Conservation (phyloP, 192 early-diverging fungal species). For the Paraglomus occultum region DNA sequence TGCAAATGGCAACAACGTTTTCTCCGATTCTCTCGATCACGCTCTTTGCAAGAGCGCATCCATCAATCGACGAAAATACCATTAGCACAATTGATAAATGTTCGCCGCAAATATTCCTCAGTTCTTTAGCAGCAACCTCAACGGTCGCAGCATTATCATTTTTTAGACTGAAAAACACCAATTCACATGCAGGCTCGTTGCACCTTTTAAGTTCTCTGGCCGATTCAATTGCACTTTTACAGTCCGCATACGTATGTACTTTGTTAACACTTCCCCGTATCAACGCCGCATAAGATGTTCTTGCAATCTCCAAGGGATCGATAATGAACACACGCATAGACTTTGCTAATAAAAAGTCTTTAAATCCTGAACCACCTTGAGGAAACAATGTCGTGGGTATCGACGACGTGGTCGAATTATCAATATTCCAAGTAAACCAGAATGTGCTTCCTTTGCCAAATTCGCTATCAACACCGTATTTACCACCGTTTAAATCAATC, state of each 20-base stretch:
- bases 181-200: not conserved
- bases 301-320: conserved; percentile 27
- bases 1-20: conserved; percentile 19
- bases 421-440: conserved; percentile 51
- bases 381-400: conserved; percentile 21
- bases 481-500: conserved; percentile 65
- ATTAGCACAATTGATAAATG: conserved; percentile 32
- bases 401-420: not conserved
- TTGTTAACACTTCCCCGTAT: conserved; percentile 25
- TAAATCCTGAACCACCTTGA: not conserved
- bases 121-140: conserved; percentile 27
- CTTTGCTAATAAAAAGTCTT: not conserved
- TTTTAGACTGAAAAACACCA: conserved; percentile 33
- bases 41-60: conserved; percentile 35
- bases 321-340: conserved; percentile 27
- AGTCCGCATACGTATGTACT: conserved; percentile 28
- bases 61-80: conserved; percentile 33
- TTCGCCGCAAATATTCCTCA: not conserved
- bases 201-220: conserved; percentile 15
- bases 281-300: conserved; percentile 4
- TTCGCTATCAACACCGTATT: conserved; percentile 60
- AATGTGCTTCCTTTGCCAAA: conserved; percentile 62
- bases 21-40: conserved; percentile 31
- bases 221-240: conserved; percentile 25
- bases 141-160: conserved; percentile 15